Conservation (phyloP, 306 rosid genomes). For the Prunus davidiana region DNA sequence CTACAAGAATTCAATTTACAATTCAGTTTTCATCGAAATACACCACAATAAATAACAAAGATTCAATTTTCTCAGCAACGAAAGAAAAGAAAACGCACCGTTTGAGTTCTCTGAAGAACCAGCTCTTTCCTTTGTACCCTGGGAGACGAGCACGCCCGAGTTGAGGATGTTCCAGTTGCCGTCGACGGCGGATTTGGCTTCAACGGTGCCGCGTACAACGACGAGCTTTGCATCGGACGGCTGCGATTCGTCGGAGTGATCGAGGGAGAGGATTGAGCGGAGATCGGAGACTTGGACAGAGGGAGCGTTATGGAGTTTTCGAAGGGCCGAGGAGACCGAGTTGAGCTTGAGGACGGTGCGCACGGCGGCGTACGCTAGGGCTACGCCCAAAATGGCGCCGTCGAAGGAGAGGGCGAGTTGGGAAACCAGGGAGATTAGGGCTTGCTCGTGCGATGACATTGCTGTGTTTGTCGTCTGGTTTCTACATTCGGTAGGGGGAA, state of each 20-base stretch:
- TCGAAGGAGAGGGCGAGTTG: slow-evolving; percentile 67
- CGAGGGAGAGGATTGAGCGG: slow-evolving; percentile 52
- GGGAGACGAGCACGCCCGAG: slow-evolving; percentile 48
- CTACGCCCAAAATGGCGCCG: slow-evolving; percentile 79
- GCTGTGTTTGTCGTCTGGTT: neutral
- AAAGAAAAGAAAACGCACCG: slow-evolving; percentile 38
- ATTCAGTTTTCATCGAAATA: neutral
- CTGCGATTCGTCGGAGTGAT: slow-evolving; percentile 15
- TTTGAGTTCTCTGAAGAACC: slow-evolving; percentile 61
- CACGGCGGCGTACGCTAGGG: slow-evolving; percentile 63
- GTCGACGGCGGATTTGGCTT: slow-evolving; percentile 60
- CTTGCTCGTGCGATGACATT: slow-evolving; percentile 83
- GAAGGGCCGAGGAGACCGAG: slow-evolving; percentile 50
- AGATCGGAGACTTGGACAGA: slow-evolving; percentile 66
- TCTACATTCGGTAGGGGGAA: neutral
- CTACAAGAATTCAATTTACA: slow-evolving; percentile 31
- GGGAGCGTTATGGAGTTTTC: slow-evolving; percentile 60
- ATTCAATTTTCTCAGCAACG: neutral
- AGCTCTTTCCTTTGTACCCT: slow-evolving; percentile 71
- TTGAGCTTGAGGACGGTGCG: slow-evolving; percentile 53
- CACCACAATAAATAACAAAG: neutral
- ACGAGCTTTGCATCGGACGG: slow-evolving; percentile 36
- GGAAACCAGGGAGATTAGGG: slow-evolving; percentile 59
- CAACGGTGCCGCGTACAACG: slow-evolving; percentile 72
- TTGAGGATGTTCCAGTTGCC: slow-evolving; percentile 47